Percentiles rank a stretch among this genome's conserved stretches.
These are phyloP conservation scores for Fulvia fulva DNA, from an alignment of 2,329 filamentous ascomycete genomes.

Conservation along the genomic window DNA sequence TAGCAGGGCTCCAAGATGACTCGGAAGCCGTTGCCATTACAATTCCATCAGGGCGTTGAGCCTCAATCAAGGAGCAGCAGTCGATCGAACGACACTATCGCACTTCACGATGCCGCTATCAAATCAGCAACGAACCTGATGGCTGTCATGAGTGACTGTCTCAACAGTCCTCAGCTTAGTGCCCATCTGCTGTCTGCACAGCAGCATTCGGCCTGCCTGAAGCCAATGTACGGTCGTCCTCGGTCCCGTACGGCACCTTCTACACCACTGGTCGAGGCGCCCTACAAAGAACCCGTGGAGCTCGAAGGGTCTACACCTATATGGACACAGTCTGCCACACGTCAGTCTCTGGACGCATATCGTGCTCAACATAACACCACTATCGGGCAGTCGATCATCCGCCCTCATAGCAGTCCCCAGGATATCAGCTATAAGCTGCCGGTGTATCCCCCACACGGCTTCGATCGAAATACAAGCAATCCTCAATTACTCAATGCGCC, in stretches of 20 bases:
- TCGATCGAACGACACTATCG: conserved; percentile 23
- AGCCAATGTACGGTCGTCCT: conserved; percentile 36
- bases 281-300: conserved; percentile 24
- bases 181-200: conserved; percentile 27
- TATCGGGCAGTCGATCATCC: conserved; percentile 13
- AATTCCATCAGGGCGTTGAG: conserved; percentile 16
- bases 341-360: background rate
- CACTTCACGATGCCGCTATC: conserved; percentile 31
- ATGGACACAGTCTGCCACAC: background rate
- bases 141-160: conserved; percentile 41
- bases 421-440: conserved; percentile 9
- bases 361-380: background rate
- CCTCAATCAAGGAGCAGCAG: conserved; percentile 7
- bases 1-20: background rate
- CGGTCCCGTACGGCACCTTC: conserved; percentile 40
- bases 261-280: conserved; percentile 32
- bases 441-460: background rate
- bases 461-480: background rate
- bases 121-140: conserved; percentile 35
- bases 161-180: conserved; percentile 38
- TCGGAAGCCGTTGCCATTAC: conserved; percentile 27
- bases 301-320: conserved; percentile 26
- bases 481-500: background rate
- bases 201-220: conserved; percentile 31
- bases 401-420: conserved; percentile 24